Conservation (phyloP, 148 eudicot species). For the Bassia scoparia region DNA sequence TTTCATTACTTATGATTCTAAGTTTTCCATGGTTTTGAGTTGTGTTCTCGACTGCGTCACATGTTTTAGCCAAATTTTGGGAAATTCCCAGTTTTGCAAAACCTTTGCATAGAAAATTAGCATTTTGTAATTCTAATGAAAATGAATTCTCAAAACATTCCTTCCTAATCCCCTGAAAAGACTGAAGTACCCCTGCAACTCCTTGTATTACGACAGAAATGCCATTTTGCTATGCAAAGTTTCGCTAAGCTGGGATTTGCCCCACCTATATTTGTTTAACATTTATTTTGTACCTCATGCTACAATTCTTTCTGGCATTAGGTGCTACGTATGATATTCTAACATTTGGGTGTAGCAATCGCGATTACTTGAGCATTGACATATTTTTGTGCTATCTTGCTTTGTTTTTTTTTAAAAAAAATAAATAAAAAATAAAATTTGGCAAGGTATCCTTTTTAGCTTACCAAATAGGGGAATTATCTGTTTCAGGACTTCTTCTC, state of each 20-base stretch:
- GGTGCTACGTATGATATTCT: neutral
- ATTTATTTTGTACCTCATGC: neutral
- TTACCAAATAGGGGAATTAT: neutral
- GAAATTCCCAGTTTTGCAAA: no score
- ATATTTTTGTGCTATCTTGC: neutral
- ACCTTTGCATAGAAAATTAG: no score
- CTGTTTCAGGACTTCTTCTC: slow-evolving; percentile 42
- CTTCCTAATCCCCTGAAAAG: no score
- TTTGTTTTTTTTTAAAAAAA: no score
- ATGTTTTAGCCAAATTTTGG: neutral
- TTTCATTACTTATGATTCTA: neutral
- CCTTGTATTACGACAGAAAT: no score
- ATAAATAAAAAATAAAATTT: no score
- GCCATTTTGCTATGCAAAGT: no score
- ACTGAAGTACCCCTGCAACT: no score
- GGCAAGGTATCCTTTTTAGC: neutral
- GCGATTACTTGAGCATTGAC: neutral
- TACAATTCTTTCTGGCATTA: neutral
- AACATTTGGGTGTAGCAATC: neutral
- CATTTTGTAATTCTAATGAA: no score
- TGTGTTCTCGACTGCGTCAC: neutral
- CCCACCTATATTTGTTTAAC: no score
- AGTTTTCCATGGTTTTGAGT: neutral
- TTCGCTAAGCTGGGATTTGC: no score
- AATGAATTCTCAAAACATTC: no score